These are phyloP conservation scores for Akanthomyces muscarius DNA, from an alignment of 2,329 filamentous ascomycete genomes.

Conservation along the genomic window DNA sequence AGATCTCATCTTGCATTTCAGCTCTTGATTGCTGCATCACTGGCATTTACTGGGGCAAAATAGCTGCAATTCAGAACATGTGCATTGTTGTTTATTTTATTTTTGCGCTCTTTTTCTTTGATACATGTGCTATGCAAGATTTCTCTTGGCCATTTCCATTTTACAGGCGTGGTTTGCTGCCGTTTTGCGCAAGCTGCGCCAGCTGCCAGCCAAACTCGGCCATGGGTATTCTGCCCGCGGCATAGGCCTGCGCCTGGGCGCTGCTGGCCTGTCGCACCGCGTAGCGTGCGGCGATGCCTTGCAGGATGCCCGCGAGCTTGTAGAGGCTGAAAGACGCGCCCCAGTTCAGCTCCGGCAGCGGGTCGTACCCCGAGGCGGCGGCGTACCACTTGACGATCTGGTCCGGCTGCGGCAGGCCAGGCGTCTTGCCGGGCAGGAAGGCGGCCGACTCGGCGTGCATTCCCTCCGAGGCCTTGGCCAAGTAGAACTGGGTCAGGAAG, in stretches of 20 bases:
- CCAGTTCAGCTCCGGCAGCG: conserved; percentile 55
- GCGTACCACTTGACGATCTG: conserved; percentile 41
- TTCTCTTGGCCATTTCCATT: background rate
- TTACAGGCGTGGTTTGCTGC: conserved; percentile 27
- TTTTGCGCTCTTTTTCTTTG: background rate
- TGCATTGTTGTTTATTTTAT: background rate
- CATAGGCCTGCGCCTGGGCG: conserved; percentile 71
- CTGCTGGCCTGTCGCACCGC: conserved; percentile 87
- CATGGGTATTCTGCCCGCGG: conserved; percentile 63
- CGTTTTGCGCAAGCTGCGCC: conserved; percentile 46
- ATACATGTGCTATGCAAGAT: background rate
- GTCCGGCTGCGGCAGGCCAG: conserved; percentile 53
- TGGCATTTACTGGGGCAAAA: background rate
- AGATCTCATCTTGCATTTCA: background rate
- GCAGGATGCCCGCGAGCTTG: conserved; percentile 59
- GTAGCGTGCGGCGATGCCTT: conserved; percentile 88
- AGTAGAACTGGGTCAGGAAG: conserved; percentile 48
- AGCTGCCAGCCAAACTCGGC: conserved; percentile 75
- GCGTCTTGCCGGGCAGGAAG: conserved; percentile 60
- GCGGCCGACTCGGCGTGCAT: conserved; percentile 33
- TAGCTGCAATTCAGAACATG: background rate
- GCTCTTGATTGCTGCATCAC: background rate
- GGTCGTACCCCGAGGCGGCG: conserved; percentile 64
- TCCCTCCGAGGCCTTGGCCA: conserved; percentile 15
- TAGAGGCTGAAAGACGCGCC: conserved; percentile 61